A percentile compares a stretch with the other conserved stretches of the same genome.
Evolutionary conservation across 2,329 filamentous ascomycete species (phyloP).

Genomic region (Acrocalymma vagum): DNA sequence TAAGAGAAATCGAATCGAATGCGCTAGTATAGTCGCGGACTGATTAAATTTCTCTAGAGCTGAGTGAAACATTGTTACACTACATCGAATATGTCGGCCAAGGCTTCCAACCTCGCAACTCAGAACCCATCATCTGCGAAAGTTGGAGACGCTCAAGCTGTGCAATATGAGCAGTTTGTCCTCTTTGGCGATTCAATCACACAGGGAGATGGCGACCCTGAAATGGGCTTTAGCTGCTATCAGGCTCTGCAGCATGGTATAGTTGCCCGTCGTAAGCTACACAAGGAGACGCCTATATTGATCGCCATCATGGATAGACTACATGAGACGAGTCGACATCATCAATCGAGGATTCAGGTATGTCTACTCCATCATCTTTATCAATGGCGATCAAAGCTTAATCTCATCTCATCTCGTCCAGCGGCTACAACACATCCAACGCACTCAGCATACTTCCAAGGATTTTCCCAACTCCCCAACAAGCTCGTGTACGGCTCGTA

Average conservation of each 20-base stretch:
- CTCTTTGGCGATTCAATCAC: slow-evolving; percentile 16
- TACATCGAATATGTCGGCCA: no score
- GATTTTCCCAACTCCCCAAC: slow-evolving; percentile 11
- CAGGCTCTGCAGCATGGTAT: slow-evolving; percentile 11
- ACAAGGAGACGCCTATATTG: no score
- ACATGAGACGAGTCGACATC: slow-evolving; percentile 12
- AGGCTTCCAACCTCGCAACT: no score
- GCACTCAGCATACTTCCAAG: slow-evolving; percentile 10
- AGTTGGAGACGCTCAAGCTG: not conserved
- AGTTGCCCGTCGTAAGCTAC: not conserved
- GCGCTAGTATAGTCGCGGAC: no score
- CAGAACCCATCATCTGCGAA: not conserved
- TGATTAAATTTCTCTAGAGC: no score
- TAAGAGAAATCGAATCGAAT: no score
- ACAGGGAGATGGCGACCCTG: slow-evolving; percentile 12
- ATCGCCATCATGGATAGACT: slow-evolving; percentile 10
- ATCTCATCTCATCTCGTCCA: no score
- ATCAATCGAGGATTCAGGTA: slow-evolving; percentile 16
- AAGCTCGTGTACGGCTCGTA: slow-evolving; percentile 7
- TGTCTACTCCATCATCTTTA: no score
- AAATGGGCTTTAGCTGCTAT: slow-evolving; percentile 11
- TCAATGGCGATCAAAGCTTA: no score
- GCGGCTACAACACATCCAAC: slow-evolving; percentile 17
- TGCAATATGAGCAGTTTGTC: slow-evolving; percentile 9
- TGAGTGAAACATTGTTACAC: no score